Evolutionary conservation across 1,139 yeast genomes (phyloP), one percentile per base, ranked within the genome.

Genomic region (Blastobotrys indianensis): DNA sequence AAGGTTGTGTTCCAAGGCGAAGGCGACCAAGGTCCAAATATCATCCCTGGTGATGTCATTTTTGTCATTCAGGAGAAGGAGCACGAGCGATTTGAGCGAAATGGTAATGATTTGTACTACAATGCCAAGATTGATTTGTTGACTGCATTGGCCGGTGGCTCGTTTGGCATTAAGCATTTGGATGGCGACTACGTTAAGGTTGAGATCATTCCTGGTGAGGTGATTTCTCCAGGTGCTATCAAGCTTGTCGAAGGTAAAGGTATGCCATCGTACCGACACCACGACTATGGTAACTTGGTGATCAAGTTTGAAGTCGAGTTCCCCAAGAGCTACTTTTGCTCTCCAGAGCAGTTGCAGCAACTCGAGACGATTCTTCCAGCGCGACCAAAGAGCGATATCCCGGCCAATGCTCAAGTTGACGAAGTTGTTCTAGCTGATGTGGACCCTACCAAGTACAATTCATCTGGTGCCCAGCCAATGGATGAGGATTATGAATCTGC

Each of bases 141-240:
- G 63, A 88, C 97, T 32, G 96, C 98, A 33, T 77, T 92, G 59
- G 94, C 97, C 40, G 99, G 99, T 65, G 99, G 99, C 58, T 82
- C 82, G 52, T 75, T 92, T 63, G 82, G 85, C 30, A 74, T 94
- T 65, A 77, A 87, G 72, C 97, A 92, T 62, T 74, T 81, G 46
- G 77, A 71, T 51, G 82, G 87, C 52, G 97, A 88, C 59, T 87
- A 79, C 75, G 73, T 92, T 62, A 86, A 88, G 76, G 79, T 88
- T 48, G 74, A 77, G 42, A 80, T 90, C 55, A 73, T 82, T 50
- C 94, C 97, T 46, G 98, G 98, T 66, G 97, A 90, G 71, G 88
- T 90, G 51, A 85, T 94, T 54, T 63, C 90, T 36, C 97, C 97
- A 49, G 95, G 87, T 54, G 67, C 74, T 38, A 72, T 82, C 59